Evolutionary conservation across 768 basidiomycete genomes (phyloP), one percentile per base, ranked within the genome.

Genomic region (Crepidotus variabilis): DNA sequence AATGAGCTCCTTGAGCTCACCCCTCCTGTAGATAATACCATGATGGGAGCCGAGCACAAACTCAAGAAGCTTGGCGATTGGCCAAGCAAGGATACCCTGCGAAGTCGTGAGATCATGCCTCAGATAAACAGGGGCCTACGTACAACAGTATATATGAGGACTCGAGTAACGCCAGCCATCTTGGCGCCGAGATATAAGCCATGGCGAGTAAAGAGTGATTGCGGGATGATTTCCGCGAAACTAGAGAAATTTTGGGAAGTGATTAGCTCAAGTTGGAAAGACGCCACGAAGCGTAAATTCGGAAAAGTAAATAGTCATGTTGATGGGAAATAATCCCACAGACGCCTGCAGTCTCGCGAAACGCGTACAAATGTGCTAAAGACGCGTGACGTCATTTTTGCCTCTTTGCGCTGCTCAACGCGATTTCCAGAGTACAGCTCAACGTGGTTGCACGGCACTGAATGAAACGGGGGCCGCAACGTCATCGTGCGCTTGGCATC

Each of bases 151-250:
- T 83, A 88, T 2, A 94, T 88, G 34, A 95, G 71, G 33, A 80
- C 61, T 35, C 77, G 81, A 1, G 89, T 87, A 43, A 88, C 79
- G 0, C 78, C 76, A 0, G 88, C 92, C 87, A 92, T 90, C 65
- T 90, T 90, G 8, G 92, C 91, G 34, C 93, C 92, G 47, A 96
- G 81, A 62, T 88, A 90, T 4, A 95, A 80, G 20, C 94, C 94
- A 75, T 93, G 88, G 35, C 93, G 88, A 20, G 91, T 91, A 70
- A 91, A 96, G n/a, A 95, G 75, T 1, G 90, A 91, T 65, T 96
- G 93, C 0, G 93, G 93, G 59, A 95, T 94, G 60, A 95, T 92
- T 73, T 95, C 92, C 22, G 92, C 76, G 68, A 94, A 95, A 57
- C 92, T 94, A 63, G 35, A 39, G 45, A 49, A 36, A 53, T 51